Evolutionary conservation across 345 rosid genomes (phyloP), one percentile per base, ranked within the genome.

Genomic region (Populus nigra): DNA sequence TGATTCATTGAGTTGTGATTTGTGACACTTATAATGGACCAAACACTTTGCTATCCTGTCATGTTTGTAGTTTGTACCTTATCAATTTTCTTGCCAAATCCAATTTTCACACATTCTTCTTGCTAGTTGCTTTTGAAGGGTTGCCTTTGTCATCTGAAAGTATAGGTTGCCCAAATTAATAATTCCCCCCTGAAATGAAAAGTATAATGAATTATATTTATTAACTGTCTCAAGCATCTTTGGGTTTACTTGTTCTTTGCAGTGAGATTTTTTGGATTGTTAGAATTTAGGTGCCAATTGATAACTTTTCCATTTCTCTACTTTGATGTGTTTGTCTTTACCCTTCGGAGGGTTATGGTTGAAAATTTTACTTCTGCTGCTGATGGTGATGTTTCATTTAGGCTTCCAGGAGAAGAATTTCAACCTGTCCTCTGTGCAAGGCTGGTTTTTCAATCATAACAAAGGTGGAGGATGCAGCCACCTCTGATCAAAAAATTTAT

Each of bases 361-460:
- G 2, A 13, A 15, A 18, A 36, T 13, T 20, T 65, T 29, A 50
- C 8, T 38, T 73, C 53, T 23, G 73, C 33, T 74, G 74, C 15
- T 68, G 29, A 73, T 77, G 33, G 39, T 78, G 66, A 41, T 41
- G 45, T 41, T 71, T 7, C 31, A 22, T 81, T 72, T 63, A 96
- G 99, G 88, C 78, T 78, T 85, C 93, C 59, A 82, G 83, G 47
- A 83, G 90, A 82, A 92, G 87, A 83, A 70, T 65, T 55, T 87
- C 94, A 59, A 87, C 91, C 45, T 96, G 99, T 84, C 99, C 99
- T 43, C 75, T 93, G 78, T 96, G 99, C 88, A 93, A 96, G 87
- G 86, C 86, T 62, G 86, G 73, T 76, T 92, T 93, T 85, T 74
- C 78, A 13, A 84, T 90, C 82, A 96, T 96, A 62, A 91, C 87